Evolutionary conservation across 352 stramenopile species (phyloP), one percentile per base, ranked within the genome.

Genomic region (Globisporangium parvum): DNA sequence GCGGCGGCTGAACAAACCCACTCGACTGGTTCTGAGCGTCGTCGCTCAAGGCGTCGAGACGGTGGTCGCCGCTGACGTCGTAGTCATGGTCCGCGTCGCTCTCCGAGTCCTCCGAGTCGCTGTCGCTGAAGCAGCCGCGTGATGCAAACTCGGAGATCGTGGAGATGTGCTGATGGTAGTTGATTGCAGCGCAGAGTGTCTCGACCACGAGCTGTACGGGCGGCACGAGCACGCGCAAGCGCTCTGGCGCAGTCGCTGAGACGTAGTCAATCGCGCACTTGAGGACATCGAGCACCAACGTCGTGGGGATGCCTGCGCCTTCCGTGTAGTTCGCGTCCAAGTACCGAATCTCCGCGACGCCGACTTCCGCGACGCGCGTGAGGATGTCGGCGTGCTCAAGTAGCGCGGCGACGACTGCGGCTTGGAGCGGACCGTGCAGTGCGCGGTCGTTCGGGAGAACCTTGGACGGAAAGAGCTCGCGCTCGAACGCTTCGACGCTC

Each of bases 101-200:
- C 31, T 44, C 46, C 2, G 69, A 73, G 6, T 73, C 67, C 31
- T 91, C 80, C 0, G 75, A 87, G 52, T 90, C 80, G 41, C 70
- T 84, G 51, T 91, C 80, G 50, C 78, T 89, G 49, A 91, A 91
- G 51, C 80, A 87, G 56, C 85, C 77, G 1, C 78, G 77, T 3
- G 76, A 77, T 10, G 80, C 80, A 46, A 89, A 86, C 57, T 88
- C 78, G 0, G 69, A 77, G 52, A 91, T 91, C 1, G 78, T 88
- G 6, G 76, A 77, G 37, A 88, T 62, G 50, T 91, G 80, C 60
- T 87, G 78, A 35, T 88, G 76, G 31, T 88, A 91, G 53, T 89
- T 89, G 55, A 91, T 89, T 3, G 70, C 70, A 2, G 77, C 75
- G 24, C 80, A 89, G 26, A 88, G 62, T 2, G 67, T 83, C 20